A percentile compares a stretch with the other conserved stretches of the same genome.
phyloP scores from a whole-genome alignment of 2,329 filamentous ascomycete species.

The Torrubiellomyces zombiae region DNA sequence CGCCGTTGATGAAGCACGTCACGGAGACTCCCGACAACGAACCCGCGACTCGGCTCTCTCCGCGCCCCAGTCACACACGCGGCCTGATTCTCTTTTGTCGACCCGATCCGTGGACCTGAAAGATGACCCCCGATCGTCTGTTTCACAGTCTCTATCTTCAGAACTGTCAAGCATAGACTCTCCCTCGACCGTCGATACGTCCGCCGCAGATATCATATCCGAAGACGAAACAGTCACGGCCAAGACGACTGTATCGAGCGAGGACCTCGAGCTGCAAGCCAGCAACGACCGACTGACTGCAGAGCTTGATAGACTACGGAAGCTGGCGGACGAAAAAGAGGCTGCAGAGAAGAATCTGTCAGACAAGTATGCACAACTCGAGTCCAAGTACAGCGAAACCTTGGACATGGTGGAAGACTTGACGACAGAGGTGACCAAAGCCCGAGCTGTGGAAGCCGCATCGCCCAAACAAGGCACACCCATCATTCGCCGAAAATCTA shows the following conservation, averaged over 20 bases:
- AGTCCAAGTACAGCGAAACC: constrained; percentile 65
- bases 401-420: constrained; percentile 80
- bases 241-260: constrained; percentile 22
- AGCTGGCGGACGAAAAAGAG: constrained; percentile 60
- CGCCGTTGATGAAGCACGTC: constrained; percentile 60
- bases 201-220: constrained; percentile 33
- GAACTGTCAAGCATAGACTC: constrained; percentile 81
- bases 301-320: constrained; percentile 57
- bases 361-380: constrained; percentile 66
- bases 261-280: constrained; percentile 19
- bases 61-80: constrained; percentile 30
- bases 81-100: constrained; percentile 73
- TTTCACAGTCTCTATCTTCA: constrained; percentile 77
- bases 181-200: constrained; percentile 45
- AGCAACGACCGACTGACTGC: constrained; percentile 29
- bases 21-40: constrained; percentile 30
- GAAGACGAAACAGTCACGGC: constrained; percentile 26
- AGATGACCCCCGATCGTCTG: constrained; percentile 47
- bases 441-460: constrained; percentile 42
- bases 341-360: constrained; percentile 55
- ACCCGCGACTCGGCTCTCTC: constrained; percentile 41
- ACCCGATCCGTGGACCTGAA: constrained; percentile 54
- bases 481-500: constrained; percentile 87
- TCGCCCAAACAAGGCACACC: constrained; percentile 50
- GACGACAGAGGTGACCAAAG: constrained; percentile 69